A percentile compares a stretch with the other conserved stretches of the same genome.
phyloP scores from a whole-genome alignment of 1,284 basidiomycete species.

The Golubevia pallescens region DNA sequence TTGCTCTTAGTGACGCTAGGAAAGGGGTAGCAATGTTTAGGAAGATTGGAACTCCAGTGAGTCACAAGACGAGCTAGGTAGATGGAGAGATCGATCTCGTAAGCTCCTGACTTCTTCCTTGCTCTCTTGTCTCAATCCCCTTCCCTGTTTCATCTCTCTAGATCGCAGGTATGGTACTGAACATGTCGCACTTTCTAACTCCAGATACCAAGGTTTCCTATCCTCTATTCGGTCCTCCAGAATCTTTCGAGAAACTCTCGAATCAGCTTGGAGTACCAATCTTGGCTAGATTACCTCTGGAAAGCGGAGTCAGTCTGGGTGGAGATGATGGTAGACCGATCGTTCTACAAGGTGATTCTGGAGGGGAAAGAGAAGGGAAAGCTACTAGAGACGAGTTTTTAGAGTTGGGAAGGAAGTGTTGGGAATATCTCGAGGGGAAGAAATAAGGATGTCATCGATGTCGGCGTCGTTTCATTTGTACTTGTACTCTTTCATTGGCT shows the following conservation, averaged over 20 bases:
- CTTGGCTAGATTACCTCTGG: slow-evolving; percentile 48
- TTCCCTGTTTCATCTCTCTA: slow-evolving; percentile 5
- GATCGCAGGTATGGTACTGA: slow-evolving; percentile 52
- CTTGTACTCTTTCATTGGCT: too few species aligned
- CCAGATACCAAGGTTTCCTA: slow-evolving; percentile 39
- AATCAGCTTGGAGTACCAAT: slow-evolving; percentile 26
- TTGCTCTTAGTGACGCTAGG: slow-evolving; percentile 87
- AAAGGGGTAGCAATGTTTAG: slow-evolving; percentile 93
- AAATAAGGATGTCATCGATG: background rate
- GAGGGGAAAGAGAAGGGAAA: background rate
- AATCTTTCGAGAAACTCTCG: slow-evolving; percentile 43
- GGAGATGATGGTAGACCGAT: slow-evolving; percentile 47
- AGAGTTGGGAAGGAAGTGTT: slow-evolving; percentile 24
- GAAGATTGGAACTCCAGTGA: slow-evolving; percentile 84
- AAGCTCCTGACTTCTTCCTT: background rate
- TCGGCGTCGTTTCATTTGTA: too few species aligned
- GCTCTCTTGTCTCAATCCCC: background rate
- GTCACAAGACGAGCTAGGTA: slow-evolving; percentile 20
- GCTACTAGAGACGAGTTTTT: slow-evolving; percentile 18
- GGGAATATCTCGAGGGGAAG: slow-evolving; percentile 16
- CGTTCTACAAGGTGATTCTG: slow-evolving; percentile 22
- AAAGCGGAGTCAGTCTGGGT: slow-evolving; percentile 44
- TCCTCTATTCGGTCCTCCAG: slow-evolving; percentile 43
- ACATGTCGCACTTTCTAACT: slow-evolving; percentile 57
- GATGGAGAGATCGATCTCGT: too few species aligned